Evolutionary conservation across 2,329 filamentous ascomycete genomes (phyloP).

Genomic region (Fusarium sp.): DNA sequence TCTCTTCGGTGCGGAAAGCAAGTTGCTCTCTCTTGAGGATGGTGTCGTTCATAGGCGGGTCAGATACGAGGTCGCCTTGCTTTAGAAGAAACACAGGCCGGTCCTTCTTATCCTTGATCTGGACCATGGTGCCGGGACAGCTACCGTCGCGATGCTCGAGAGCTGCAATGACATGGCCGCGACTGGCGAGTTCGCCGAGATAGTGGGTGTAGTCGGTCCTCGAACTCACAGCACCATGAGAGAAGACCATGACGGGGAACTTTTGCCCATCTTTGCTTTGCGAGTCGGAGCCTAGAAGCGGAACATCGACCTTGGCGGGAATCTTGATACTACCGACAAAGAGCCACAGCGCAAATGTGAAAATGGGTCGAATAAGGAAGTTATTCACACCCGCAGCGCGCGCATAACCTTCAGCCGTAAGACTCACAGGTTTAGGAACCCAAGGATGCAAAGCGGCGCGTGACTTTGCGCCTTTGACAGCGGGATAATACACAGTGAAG

Average conservation of each 20-base stretch:
- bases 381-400: conserved; percentile 59
- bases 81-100: conserved; percentile 53
- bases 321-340: conserved; percentile 61
- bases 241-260: conserved; percentile 64
- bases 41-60: conserved; percentile 52
- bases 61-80: conserved; percentile 51
- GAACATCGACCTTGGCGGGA: conserved; percentile 61
- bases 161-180: conserved; percentile 62
- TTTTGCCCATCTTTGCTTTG: conserved; percentile 41
- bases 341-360: conserved; percentile 58
- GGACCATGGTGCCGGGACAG: conserved; percentile 60
- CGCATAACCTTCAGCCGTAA: conserved; percentile 62
- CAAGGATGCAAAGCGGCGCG: conserved; percentile 55
- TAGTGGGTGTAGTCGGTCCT: conserved; percentile 66
- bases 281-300: conserved; percentile 51
- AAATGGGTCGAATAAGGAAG: conserved; percentile 57
- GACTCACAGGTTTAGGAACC: conserved; percentile 59
- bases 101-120: conserved; percentile 48
- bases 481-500: conserved; percentile 64
- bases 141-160: conserved; percentile 67
- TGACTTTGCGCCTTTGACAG: conserved; percentile 48
- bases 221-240: conserved; percentile 64
- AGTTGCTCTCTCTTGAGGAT: conserved; percentile 62
- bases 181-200: conserved; percentile 63
- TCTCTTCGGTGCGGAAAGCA: conserved; percentile 64